Conservation (phyloP, 176 grass and related monocot genomes). For the Musa beccarii region DNA sequence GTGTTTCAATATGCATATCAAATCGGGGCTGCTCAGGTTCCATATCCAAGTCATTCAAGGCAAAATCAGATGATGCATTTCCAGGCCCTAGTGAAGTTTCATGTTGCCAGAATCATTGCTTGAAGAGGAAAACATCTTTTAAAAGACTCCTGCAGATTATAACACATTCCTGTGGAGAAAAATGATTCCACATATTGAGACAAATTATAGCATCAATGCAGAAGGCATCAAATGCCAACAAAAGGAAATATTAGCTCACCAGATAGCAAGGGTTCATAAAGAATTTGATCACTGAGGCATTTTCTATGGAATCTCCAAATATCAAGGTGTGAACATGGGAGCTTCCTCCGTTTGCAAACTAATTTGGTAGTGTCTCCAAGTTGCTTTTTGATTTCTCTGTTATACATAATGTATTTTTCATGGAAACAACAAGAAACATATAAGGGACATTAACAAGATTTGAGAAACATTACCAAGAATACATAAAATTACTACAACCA, state of each 20-base stretch:
- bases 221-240: not conserved
- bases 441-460: not conserved
- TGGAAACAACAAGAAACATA: not conserved
- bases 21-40: conserved; percentile 36
- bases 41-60: conserved; percentile 16
- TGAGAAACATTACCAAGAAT: not conserved
- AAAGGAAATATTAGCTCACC: conserved; percentile 27
- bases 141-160: conserved; percentile 28
- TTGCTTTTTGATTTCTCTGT: conserved; percentile 41
- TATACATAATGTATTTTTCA: not conserved
- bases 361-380: conserved; percentile 28
- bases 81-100: conserved; percentile 1
- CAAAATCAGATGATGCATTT: conserved; percentile 7
- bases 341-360: conserved; percentile 49
- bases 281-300: conserved; percentile 35
- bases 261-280: conserved; percentile 39
- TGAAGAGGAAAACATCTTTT: conserved; percentile 21
- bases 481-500: not conserved
- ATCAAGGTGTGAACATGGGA: conserved; percentile 46
- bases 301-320: conserved; percentile 38
- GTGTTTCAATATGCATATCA: not conserved
- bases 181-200: not conserved
- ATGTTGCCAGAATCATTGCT: conserved; percentile 18
- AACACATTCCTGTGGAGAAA: conserved; percentile 44
- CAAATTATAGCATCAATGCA: conserved; percentile 1